phyloP scores from a whole-genome alignment of 805 yeast genomes.

The Wickerhamomyces queroliae region DNA sequence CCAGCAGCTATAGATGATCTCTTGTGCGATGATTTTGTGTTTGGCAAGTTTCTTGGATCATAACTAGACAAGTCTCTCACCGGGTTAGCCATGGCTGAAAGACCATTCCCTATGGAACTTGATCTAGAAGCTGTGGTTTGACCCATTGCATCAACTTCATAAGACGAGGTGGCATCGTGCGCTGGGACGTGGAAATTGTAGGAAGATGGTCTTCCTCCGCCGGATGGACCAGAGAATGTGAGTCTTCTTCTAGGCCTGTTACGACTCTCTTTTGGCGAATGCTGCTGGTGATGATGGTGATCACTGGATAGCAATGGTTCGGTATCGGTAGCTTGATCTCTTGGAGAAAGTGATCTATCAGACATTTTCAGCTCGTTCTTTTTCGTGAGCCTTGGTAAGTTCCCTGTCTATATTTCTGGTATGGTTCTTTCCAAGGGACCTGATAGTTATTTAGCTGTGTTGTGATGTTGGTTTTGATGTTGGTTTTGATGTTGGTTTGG shows the following conservation, averaged over 20 bases:
- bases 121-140: constrained; percentile 4
- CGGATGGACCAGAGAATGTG: constrained; percentile 4
- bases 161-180: neutral
- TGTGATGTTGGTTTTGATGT: too few species aligned
- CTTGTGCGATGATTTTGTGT: constrained; percentile 1
- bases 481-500: too few species aligned
- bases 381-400: neutral
- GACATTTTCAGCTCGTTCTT: neutral
- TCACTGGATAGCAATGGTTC: neutral
- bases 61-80: constrained; percentile 9
- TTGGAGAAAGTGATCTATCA: neutral
- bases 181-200: neutral
- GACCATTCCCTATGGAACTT: neutral
- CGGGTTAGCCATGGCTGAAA: neutral
- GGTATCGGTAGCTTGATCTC: neutral
- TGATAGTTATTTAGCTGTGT: too few species aligned
- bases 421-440: too few species aligned
- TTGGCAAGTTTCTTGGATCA: constrained; percentile 9
- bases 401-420: constrained; percentile 9
- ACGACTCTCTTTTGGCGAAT: neutral
- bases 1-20: constrained; percentile 2
- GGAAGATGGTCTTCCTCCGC: neutral
- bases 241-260: constrained; percentile 1
- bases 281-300: neutral
- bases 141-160: constrained; percentile 8